A percentile compares a stretch with the other conserved stretches of the same genome.
Conservation (phyloP, 2,329 filamentous ascomycete species). For the Xylaria sp. region DNA sequence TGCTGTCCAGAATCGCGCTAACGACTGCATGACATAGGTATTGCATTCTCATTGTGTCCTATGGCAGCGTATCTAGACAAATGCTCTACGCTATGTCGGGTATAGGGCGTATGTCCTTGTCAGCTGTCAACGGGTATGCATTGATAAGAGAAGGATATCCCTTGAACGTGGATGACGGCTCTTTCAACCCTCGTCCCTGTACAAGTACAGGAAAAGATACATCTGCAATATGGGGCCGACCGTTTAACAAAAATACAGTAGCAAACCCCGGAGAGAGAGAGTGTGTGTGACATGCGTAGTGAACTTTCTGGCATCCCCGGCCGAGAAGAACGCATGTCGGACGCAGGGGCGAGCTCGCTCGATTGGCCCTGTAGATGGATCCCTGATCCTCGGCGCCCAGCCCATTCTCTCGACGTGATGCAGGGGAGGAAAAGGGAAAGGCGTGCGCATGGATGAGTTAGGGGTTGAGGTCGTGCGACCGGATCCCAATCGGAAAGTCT, state of each 20-base stretch:
- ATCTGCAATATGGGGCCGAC: conserved; percentile 30
- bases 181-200: not conserved
- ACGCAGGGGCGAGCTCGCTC: conserved; percentile 33
- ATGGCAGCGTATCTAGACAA: not conserved
- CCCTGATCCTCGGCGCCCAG: conserved; percentile 32
- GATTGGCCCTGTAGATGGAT: conserved; percentile 25
- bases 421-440: conserved; percentile 29
- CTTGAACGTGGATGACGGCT: conserved; percentile 3
- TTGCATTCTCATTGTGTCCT: not conserved
- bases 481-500: conserved; percentile 34
- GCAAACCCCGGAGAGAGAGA: conserved; percentile 17
- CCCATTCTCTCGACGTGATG: conserved; percentile 23
- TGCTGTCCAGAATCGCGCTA: conserved; percentile 11
- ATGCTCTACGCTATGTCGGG: not conserved
- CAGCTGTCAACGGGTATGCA: conserved; percentile 4
- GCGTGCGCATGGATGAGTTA: conserved; percentile 8
- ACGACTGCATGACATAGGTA: conserved; percentile 25
- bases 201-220: conserved; percentile 25
- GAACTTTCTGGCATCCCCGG: conserved; percentile 14
- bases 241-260: conserved; percentile 20
- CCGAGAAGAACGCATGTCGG: conserved; percentile 30
- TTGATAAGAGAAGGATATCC: conserved; percentile 12
- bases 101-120: conserved; percentile 11
- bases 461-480: conserved; percentile 32
- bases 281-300: not conserved